A percentile compares a stretch with the other conserved stretches of the same genome.
phyloP scores from a whole-genome alignment of 768 basidiomycete genomes.

The Strobilomyces confusus region DNA sequence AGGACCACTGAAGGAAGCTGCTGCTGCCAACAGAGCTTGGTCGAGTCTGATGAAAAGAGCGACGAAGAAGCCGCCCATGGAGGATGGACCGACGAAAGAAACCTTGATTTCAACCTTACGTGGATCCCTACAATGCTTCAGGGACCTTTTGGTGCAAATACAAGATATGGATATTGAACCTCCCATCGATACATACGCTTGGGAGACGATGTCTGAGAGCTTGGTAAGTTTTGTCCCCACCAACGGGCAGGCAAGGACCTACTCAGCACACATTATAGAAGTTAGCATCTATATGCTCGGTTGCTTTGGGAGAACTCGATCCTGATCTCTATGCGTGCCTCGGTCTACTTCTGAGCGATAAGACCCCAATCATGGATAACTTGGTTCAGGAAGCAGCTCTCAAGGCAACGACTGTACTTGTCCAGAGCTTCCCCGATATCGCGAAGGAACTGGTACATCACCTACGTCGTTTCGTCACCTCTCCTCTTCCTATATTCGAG shows the following conservation, averaged over 20 bases:
- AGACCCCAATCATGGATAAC: constrained; percentile 77
- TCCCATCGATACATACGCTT: constrained; percentile 80
- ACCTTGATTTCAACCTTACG: constrained; percentile 47
- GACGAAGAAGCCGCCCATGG: constrained; percentile 35
- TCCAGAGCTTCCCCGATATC: constrained; percentile 82
- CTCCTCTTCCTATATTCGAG: constrained; percentile 84
- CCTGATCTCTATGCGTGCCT: constrained; percentile 65
- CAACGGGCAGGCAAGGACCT: background rate
- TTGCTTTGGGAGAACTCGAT: constrained; percentile 67
- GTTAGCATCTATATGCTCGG: constrained; percentile 78
- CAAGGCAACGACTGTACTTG: constrained; percentile 78
- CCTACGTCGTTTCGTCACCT: constrained; percentile 83
- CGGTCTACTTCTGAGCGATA: constrained; percentile 71
- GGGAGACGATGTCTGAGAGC: constrained; percentile 91
- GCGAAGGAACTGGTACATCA: constrained; percentile 72
- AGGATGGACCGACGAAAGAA: constrained; percentile 34
- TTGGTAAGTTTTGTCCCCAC: constrained; percentile 46
- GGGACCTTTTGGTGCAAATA: constrained; percentile 72
- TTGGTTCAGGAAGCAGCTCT: constrained; percentile 88
- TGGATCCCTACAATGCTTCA: constrained; percentile 72
- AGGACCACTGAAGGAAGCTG: constrained; percentile 56
- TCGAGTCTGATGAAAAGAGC: constrained; percentile 56
- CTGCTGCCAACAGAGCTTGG: constrained; percentile 84
- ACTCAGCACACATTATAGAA: constrained; percentile 46
- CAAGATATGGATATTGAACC: constrained; percentile 81